Conservation (phyloP, 2,329 filamentous ascomycete species). For the Cytospora piceicola region DNA sequence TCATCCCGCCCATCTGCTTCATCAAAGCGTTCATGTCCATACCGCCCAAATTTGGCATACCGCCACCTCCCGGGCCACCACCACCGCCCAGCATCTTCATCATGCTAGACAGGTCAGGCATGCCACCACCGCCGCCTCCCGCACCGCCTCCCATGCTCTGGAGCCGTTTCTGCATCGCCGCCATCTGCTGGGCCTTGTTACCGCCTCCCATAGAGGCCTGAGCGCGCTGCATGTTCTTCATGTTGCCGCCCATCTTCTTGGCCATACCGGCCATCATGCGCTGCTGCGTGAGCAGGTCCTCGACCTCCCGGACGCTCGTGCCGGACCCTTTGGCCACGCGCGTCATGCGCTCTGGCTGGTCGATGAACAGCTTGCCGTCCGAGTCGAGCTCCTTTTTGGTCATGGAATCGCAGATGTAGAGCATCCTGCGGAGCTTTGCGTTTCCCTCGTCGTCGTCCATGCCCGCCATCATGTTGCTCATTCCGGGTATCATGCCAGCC, state of each 20-base stretch:
- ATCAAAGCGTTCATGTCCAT: slow-evolving; percentile 40
- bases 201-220: slow-evolving; percentile 89
- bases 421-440: slow-evolving; percentile 93
- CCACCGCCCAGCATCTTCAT: slow-evolving; percentile 90
- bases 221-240: slow-evolving; percentile 96
- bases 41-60: slow-evolving; percentile 69
- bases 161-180: slow-evolving; percentile 95
- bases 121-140: slow-evolving; percentile 62
- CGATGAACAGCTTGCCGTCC: slow-evolving; percentile 91
- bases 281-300: slow-evolving; percentile 96
- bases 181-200: slow-evolving; percentile 91
- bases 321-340: slow-evolving; percentile 88
- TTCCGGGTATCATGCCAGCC: slow-evolving; percentile 97
- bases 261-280: slow-evolving; percentile 99
- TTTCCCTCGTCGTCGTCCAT: slow-evolving; percentile 98
- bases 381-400: slow-evolving; percentile 93
- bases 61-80: slow-evolving; percentile 61
- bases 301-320: slow-evolving; percentile 88
- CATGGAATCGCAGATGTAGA: slow-evolving; percentile 99
- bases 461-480: slow-evolving; percentile 89
- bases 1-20: slow-evolving; percentile 32
- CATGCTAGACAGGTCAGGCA: slow-evolving; percentile 83
- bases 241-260: slow-evolving; percentile 97
- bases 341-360: slow-evolving; percentile 91
- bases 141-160: slow-evolving; percentile 84